phyloP scores from a whole-genome alignment of 495 filamentous ascomycete genomes.

The Penicillium nucicola region DNA sequence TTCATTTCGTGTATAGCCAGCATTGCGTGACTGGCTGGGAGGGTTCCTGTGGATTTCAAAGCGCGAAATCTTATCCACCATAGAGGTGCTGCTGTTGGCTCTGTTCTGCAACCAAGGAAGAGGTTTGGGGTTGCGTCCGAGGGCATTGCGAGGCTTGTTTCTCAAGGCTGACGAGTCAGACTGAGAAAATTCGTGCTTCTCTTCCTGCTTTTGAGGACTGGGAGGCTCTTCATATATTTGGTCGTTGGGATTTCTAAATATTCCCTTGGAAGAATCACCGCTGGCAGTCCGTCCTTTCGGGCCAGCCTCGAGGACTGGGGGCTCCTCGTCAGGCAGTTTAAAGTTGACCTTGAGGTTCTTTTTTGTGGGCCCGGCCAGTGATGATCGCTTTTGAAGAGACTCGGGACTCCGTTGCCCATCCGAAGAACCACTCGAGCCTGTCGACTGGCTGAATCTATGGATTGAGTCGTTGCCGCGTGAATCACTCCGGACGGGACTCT shows the following conservation, averaged over 20 bases:
- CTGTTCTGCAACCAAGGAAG: conserved; percentile 33
- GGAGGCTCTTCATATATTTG: conserved; percentile 88
- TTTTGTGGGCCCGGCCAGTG: conserved; percentile 20
- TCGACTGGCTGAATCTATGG: conserved; percentile 16
- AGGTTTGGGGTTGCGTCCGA: conserved; percentile 49
- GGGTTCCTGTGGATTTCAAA: conserved; percentile 77
- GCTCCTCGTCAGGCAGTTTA: conserved; percentile 30
- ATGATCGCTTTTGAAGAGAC: conserved; percentile 14
- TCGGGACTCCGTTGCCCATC: conserved; percentile 24
- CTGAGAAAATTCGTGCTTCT: conserved; percentile 32
- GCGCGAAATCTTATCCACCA: conserved; percentile 54
- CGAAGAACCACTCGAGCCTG: conserved; percentile 22
- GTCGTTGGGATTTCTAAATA: conserved; percentile 61
- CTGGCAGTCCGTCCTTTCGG: conserved; percentile 34
- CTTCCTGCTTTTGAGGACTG: conserved; percentile 27
- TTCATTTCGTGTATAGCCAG: conserved; percentile 66
- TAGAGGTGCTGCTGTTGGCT: conserved; percentile 40
- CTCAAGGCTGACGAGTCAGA: conserved; percentile 51
- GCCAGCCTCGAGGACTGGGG: conserved; percentile 10
- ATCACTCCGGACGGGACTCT: conserved; percentile 59
- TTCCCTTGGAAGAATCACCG: conserved; percentile 39
- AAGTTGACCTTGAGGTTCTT: conserved; percentile 45
- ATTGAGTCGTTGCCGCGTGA: conserved; percentile 39
- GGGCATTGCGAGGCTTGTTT: conserved; percentile 53
- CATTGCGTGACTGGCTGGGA: conserved; percentile 69